Evolutionary conservation across 306 rosid species (phyloP).

Genomic region (Corylus avellana): DNA sequence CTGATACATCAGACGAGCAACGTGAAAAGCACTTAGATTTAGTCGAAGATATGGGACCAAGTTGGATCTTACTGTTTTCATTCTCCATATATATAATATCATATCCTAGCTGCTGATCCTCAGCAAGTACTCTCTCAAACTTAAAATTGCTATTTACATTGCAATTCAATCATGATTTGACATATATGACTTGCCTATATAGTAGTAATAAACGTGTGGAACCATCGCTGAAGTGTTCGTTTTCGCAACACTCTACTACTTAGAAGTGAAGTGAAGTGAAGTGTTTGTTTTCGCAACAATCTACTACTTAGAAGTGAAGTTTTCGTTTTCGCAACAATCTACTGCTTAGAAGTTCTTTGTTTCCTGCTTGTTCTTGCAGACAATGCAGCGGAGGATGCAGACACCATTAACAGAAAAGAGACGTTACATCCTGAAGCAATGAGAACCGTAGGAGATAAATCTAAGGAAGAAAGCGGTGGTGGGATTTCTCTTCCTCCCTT

Average conservation of each 20-base stretch:
- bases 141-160: no score
- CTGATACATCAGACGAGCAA: not conserved
- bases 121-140: no score
- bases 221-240: not conserved
- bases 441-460: slow-evolving; percentile 19
- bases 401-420: slow-evolving; percentile 19
- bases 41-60: not conserved
- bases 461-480: slow-evolving; percentile 9
- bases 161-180: not conserved
- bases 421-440: slow-evolving; percentile 3
- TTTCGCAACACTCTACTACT: not conserved
- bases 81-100: not conserved
- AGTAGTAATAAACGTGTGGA: not conserved
- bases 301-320: not conserved
- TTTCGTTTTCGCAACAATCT: not conserved
- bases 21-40: not conserved
- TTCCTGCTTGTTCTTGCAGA: slow-evolving; percentile 31
- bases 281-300: not conserved
- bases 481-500: slow-evolving; percentile 51
- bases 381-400: slow-evolving; percentile 24
- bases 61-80: not conserved
- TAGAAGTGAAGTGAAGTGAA: slow-evolving; percentile 6
- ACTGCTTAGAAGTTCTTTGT: not conserved
- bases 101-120: no score
- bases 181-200: not conserved